These are phyloP conservation scores for Aegilops speltoides DNA, from an alignment of 176 grass and related monocot species.

Conservation along the genomic window DNA sequence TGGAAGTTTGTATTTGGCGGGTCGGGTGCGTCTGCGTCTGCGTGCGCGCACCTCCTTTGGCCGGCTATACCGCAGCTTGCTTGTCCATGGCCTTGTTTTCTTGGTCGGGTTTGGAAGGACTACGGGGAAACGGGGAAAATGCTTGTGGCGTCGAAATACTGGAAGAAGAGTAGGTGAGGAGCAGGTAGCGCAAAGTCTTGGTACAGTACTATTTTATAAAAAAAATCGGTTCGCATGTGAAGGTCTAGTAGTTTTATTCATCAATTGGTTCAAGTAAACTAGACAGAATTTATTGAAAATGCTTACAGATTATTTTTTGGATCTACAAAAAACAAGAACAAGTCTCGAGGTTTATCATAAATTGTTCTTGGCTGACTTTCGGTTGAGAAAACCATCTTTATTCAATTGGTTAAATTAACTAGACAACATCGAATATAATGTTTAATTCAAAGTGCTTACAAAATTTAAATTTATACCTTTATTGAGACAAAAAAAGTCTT, in stretches of 20 bases:
- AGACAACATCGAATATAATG: not conserved
- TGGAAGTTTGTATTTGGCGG: conserved; percentile 38
- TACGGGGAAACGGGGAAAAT: not conserved
- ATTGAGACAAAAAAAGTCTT: not conserved
- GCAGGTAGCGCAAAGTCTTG: not conserved
- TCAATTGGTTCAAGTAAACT: too few species aligned
- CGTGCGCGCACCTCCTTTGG: not conserved
- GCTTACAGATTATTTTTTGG: too few species aligned
- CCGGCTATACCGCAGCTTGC: not conserved
- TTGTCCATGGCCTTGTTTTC: not conserved
- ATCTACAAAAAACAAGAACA: too few species aligned
- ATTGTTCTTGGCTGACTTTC: too few species aligned
- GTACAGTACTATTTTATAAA: not conserved
- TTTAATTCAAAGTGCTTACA: not conserved
- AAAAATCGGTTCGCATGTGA: not conserved
- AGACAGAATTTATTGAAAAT: too few species aligned
- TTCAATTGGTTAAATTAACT: not conserved
- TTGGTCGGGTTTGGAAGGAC: not conserved
- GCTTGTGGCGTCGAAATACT: not conserved
- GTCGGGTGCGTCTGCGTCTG: not conserved
- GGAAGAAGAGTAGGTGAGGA: too few species aligned
- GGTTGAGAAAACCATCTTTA: not conserved
- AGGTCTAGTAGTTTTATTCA: not conserved
- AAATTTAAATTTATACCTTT: too few species aligned
- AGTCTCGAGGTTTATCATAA: too few species aligned